phyloP scores from a whole-genome alignment of 2,329 filamentous ascomycete genomes.

The Microcyclospora pomicola region DNA sequence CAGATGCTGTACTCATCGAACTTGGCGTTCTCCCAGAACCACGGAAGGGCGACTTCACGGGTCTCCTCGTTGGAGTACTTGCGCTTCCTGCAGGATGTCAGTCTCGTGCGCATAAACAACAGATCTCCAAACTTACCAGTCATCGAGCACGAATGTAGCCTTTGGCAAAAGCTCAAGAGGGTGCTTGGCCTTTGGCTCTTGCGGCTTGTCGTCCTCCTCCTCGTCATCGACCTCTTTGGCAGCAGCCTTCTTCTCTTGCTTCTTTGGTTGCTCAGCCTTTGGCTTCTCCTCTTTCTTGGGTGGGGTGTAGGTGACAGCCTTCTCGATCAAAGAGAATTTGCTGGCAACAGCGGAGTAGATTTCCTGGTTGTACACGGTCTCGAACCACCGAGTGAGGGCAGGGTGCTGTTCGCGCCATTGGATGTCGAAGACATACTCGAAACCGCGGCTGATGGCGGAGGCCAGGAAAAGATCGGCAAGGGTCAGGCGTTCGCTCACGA shows the following conservation, averaged over 20 bases:
- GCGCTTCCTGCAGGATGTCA: conserved; percentile 48
- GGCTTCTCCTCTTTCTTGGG: conserved; percentile 49
- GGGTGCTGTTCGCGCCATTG: conserved; percentile 71
- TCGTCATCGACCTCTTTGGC: conserved; percentile 42
- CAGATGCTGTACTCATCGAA: conserved; percentile 93
- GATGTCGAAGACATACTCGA: conserved; percentile 91
- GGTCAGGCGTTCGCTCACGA: conserved; percentile 93
- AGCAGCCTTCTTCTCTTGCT: conserved; percentile 38
- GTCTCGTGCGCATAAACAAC: neutral
- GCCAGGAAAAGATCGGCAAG: conserved; percentile 85
- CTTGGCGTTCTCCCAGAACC: conserved; percentile 96
- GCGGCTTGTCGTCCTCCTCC: conserved; percentile 45
- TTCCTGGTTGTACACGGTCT: conserved; percentile 83
- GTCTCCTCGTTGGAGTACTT: conserved; percentile 96
- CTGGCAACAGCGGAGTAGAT: conserved; percentile 67
- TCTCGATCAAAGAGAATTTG: conserved; percentile 66
- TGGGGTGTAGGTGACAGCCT: conserved; percentile 57
- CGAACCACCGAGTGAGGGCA: conserved; percentile 83
- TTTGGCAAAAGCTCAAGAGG: conserved; percentile 74
- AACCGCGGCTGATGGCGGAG: conserved; percentile 69
- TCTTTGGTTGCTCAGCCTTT: conserved; percentile 51
- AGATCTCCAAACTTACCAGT: conserved; percentile 44
- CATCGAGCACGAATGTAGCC: conserved; percentile 72
- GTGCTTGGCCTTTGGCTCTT: conserved; percentile 88
- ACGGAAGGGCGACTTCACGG: conserved; percentile 67